Conservation (phyloP, 2,329 filamentous ascomycete species). For the Akanthomyces uredinophilus region DNA sequence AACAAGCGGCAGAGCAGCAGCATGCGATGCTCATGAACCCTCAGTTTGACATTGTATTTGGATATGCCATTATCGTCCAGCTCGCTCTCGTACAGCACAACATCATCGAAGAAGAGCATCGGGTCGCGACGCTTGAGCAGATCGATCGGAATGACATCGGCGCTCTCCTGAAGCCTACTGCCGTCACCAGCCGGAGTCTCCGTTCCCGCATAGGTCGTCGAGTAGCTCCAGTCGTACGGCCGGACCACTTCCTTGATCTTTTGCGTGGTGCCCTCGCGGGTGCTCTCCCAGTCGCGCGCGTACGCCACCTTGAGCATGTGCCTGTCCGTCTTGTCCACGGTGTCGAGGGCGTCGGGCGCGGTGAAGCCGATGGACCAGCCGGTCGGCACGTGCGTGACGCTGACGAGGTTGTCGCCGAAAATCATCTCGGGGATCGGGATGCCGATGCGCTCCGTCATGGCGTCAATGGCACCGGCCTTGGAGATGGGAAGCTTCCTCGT, state of each 20-base stretch:
- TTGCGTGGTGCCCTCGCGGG: slow-evolving; percentile 68
- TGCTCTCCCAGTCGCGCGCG: slow-evolving; percentile 74
- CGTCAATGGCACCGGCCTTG: slow-evolving; percentile 84
- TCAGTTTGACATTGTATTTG: slow-evolving; percentile 81
- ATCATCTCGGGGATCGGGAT: slow-evolving; percentile 98
- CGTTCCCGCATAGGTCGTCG: slow-evolving; percentile 78
- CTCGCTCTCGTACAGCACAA: slow-evolving; percentile 95
- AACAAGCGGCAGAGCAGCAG: slow-evolving; percentile 83
- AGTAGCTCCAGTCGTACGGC: slow-evolving; percentile 98
- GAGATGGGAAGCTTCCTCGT: slow-evolving; percentile 92
- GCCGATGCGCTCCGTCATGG: slow-evolving; percentile 69
- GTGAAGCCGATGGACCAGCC: slow-evolving; percentile 78
- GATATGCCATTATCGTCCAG: slow-evolving; percentile 96
- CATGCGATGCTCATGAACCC: slow-evolving; percentile 87
- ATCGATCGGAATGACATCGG: slow-evolving; percentile 68
- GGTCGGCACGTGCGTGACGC: slow-evolving; percentile 66
- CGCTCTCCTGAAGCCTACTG: slow-evolving; percentile 24
- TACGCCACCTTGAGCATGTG: slow-evolving; percentile 92
- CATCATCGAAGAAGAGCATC: slow-evolving; percentile 94
- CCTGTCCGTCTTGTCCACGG: slow-evolving; percentile 87
- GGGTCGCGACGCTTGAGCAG: slow-evolving; percentile 85
- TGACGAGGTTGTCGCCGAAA: slow-evolving; percentile 88
- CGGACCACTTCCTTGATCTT: slow-evolving; percentile 91
- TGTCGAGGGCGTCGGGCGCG: slow-evolving; percentile 80
- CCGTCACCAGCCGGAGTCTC: slow-evolving; percentile 16